A percentile compares a stretch with the other conserved stretches of the same genome.
phyloP scores from a whole-genome alignment of 2,329 filamentous ascomycete species.

The Raffaelea deltoideospora region DNA sequence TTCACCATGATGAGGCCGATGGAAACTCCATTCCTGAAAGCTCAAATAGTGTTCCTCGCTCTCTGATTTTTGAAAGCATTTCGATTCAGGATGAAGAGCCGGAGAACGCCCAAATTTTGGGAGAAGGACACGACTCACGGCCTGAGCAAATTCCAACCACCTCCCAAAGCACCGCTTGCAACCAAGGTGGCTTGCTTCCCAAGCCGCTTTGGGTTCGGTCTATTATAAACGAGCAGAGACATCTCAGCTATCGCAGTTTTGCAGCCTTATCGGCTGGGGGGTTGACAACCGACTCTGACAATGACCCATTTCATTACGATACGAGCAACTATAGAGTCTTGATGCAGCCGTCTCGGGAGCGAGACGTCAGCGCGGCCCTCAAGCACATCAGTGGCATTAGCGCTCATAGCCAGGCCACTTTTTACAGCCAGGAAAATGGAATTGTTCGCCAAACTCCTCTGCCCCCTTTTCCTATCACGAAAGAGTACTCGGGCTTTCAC shows the following conservation, averaged over 20 bases:
- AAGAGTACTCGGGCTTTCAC: conserved; percentile 3
- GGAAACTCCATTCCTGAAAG: no score
- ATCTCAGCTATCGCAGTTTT: conserved; percentile 9
- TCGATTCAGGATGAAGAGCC: no score
- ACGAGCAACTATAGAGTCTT: conserved; percentile 21
- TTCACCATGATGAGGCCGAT: no score
- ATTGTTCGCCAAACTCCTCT: background rate
- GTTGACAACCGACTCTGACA: conserved; percentile 18
- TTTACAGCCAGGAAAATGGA: conserved; percentile 12
- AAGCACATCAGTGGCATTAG: conserved; percentile 15
- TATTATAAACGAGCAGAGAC: conserved; percentile 3
- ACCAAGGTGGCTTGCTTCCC: conserved; percentile 5
- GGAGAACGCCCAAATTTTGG: no score
- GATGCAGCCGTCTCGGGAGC: conserved; percentile 22
- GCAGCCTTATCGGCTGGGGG: conserved; percentile 14
- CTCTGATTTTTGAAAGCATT: no score
- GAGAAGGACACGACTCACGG: no score
- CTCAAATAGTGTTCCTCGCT: no score
- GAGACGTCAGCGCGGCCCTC: conserved; percentile 26
- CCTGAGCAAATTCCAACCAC: no score
- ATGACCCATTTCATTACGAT: conserved; percentile 33
- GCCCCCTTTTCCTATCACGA: conserved; percentile 6
- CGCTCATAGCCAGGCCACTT: conserved; percentile 11
- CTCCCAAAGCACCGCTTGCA: no score
- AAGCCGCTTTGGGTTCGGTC: conserved; percentile 10